Base-by-base conservation (phyloP, 352 stramenopile species). In the Globisporangium rhizosaccharum region DNA sequence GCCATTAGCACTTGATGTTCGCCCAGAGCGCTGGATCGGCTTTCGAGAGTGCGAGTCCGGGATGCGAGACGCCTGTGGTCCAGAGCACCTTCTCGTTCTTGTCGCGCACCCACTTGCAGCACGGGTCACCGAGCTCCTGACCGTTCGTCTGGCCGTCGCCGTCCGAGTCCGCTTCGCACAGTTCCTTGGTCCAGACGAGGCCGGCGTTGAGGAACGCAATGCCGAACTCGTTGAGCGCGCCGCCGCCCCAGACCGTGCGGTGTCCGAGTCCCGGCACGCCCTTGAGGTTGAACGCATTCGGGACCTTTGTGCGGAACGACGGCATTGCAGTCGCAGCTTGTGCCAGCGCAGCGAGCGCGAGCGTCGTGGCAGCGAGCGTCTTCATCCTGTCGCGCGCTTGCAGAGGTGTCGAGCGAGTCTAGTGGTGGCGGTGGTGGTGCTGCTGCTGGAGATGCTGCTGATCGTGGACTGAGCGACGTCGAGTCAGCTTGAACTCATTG, bases 71-170 rank as follows among this genome's bases (percentile, higher is more conserved):
- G 14, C 63, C 59, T 5, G 25, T 53, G 25, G 30, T 52, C 46
- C 63, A 70, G n/a, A 53, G 63, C 51, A 65, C 47, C 18, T 69
- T 69, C 23, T 61, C 41, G 46, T 52, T 68, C 47, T 65, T 57
- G 20, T 25, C 33, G 7, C 14, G 37, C 7, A 57, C 39, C 61
- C 61, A 60, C 44, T 75, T 59, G 33, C 77, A 87, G 59, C 68
- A 63, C 10, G 73, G 77, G 57, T 87, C 77, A 15, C 76, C 77
- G 10, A 87, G 67, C 50, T 87, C 77, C 56, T 80, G 57, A 14
- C 76, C 76, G 61, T 87, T 87, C 15, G 70, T 86, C 33, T 67
- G 57, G 11, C 73, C 73, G 48, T 87, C 77, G 44, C 58, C 58
- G 20, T 73, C 66, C n/a, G 66, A 68, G 56, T 79, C 71, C 15